Evolutionary conservation across 768 basidiomycete genomes (phyloP).

Genomic region (Psilocybe sp.): DNA sequence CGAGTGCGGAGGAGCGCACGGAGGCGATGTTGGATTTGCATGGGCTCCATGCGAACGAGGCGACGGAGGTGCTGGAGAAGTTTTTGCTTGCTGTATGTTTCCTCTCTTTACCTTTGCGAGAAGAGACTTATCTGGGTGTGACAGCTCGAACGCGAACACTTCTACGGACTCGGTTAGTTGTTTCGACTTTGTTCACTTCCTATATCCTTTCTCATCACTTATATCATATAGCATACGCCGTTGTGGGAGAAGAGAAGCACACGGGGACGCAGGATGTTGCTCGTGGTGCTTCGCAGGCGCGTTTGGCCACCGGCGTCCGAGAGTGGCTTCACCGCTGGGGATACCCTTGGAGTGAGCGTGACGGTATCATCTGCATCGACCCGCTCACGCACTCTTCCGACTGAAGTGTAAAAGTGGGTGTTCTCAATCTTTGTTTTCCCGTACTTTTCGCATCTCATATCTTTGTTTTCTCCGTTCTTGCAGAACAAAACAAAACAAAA

Average conservation of each 20-base stretch:
- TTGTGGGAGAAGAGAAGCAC: constrained; percentile 97
- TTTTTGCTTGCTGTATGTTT: constrained; percentile 81
- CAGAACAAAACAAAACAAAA: too few relatives aligned
- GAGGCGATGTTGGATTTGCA: constrained; percentile 89
- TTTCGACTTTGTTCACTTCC: constrained; percentile 1
- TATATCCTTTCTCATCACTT: neutral
- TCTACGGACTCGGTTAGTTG: constrained; percentile 74
- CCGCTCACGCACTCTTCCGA: constrained; percentile 67
- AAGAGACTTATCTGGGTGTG: neutral
- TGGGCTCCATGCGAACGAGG: constrained; percentile 92
- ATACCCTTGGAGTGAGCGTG: constrained; percentile 93
- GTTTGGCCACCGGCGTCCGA: constrained; percentile 82
- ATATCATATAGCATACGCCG: constrained; percentile 65
- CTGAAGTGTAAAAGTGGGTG: constrained; percentile 18
- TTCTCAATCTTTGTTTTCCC: too few relatives aligned
- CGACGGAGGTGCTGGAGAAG: constrained; percentile 84
- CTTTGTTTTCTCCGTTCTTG: too few relatives aligned
- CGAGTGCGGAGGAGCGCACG: constrained; percentile 83
- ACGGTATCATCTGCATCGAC: constrained; percentile 89
- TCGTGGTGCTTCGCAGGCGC: constrained; percentile 78
- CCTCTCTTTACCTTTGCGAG: constrained; percentile 1
- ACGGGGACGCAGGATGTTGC: constrained; percentile 85
- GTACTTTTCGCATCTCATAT: too few relatives aligned
- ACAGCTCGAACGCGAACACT: constrained; percentile 85
- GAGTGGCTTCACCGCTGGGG: constrained; percentile 94